Evolutionary conservation across 805 yeast species (phyloP).

Genomic region (Cephaloascus albidus): DNA sequence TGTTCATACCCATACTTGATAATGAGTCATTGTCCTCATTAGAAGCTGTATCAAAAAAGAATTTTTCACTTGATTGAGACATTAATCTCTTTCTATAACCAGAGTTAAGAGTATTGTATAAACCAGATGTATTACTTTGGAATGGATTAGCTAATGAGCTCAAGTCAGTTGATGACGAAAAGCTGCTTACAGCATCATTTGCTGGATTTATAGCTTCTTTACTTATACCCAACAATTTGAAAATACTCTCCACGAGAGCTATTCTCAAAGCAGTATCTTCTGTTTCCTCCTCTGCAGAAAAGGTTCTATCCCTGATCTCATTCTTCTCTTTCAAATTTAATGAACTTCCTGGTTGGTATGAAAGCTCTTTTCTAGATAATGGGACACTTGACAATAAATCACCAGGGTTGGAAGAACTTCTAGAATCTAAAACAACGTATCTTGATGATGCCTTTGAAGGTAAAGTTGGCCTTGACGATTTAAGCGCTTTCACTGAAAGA

Average conservation of each 20-base stretch:
- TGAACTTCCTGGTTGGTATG: not conserved
- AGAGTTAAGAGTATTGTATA: not conserved
- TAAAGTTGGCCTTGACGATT: constrained; percentile 2
- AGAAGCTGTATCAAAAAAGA: constrained; percentile 1
- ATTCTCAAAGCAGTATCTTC: constrained; percentile 56
- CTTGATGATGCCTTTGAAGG: constrained; percentile 16
- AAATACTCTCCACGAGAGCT: constrained; percentile 65
- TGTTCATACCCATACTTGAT: not conserved
- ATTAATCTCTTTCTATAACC: not conserved
- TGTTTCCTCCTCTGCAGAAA: constrained; percentile 59
- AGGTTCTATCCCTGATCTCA: constrained; percentile 20
- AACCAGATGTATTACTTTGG: not conserved
- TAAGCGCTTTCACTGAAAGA: not conserved
- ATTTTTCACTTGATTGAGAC: not conserved
- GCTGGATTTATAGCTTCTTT: constrained; percentile 10
- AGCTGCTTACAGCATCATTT: not conserved
- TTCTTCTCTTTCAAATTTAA: constrained; percentile 9
- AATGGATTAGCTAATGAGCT: not conserved
- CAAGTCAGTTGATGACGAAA: not conserved
- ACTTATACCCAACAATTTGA: constrained; percentile 57
- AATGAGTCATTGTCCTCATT: constrained; percentile 1
- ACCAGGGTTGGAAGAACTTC: constrained; percentile 67
- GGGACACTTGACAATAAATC: constrained; percentile 80
- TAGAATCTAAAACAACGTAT: constrained; percentile 38
- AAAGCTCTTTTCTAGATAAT: constrained; percentile 28